A percentile compares a stretch with the other conserved stretches of the same genome.
These are phyloP conservation scores for Escovopsis sp. DNA, from an alignment of 2,329 filamentous ascomycete genomes.

Conservation along the genomic window DNA sequence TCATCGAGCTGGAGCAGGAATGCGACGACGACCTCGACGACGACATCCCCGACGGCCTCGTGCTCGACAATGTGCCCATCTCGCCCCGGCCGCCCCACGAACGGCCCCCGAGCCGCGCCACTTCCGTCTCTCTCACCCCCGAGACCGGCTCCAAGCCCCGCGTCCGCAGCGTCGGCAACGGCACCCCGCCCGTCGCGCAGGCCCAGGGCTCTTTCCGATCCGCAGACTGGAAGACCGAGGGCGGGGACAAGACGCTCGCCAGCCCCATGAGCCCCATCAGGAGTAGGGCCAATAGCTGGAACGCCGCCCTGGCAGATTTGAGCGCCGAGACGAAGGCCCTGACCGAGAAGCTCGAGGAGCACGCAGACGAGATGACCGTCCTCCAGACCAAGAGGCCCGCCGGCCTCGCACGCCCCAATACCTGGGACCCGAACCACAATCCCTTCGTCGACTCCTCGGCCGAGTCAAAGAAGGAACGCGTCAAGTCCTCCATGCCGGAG, in stretches of 20 bases:
- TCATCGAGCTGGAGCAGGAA: constrained; percentile 57
- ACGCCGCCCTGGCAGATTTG: constrained; percentile 49
- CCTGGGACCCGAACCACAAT: constrained; percentile 22
- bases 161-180: constrained; percentile 44
- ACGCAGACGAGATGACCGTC: constrained; percentile 45
- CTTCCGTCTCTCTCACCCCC: constrained; percentile 38
- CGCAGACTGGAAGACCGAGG: constrained; percentile 36
- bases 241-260: constrained; percentile 18
- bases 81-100: constrained; percentile 52
- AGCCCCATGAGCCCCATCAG: constrained; percentile 26
- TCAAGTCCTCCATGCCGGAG: constrained; percentile 53
- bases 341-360: constrained; percentile 68
- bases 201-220: constrained; percentile 46
- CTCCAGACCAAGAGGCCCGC: constrained; percentile 17
- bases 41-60: constrained; percentile 63
- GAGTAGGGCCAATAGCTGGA: constrained; percentile 58
- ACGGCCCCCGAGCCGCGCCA: constrained; percentile 35
- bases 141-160: constrained; percentile 34
- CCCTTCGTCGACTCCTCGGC: constrained; percentile 13
- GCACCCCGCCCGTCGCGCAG: constrained; percentile 42
- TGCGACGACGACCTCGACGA: constrained; percentile 62
- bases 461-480: constrained; percentile 33
- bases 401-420: constrained; percentile 21
- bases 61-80: constrained; percentile 70
- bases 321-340: constrained; percentile 58